Evolutionary conservation across 768 basidiomycete species (phyloP), one percentile per base, ranked within the genome.

Genomic region (Tulasnella sp.): DNA sequence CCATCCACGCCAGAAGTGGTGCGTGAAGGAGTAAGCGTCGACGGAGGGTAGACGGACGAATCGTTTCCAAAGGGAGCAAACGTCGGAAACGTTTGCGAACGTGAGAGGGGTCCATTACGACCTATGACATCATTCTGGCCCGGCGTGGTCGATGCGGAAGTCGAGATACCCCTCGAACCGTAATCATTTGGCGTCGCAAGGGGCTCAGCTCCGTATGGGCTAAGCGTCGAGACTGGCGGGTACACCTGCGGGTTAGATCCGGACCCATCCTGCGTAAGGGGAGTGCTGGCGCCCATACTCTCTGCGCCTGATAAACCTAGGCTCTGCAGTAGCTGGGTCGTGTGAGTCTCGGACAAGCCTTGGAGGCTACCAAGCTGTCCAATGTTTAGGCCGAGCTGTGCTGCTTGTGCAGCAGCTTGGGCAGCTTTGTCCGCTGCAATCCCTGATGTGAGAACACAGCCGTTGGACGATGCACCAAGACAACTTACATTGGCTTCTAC

Each of bases 401-500:
- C 60, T 2, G 60, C 62, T 21, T 63, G 57, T 7, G 86, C 88
- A 15, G 88, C 88, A 2, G 88, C 88, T 67, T 90, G 88, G 4
- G 88, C 87, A 15, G 88, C 88, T 74, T 91, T 91, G 68, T 90
- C 88, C 89, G 60, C 27, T 52, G 40, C 39, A 45, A 58, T 36
- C 4, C 25, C 15, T n/a, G 2, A 63, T 31, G 34, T 25, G 27
- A 45, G 39, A 31, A 6, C 3, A 31, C n/a, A 12, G 53, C 31
- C 60, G 29, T 32, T 41, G 29, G 6, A 7, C 27, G 36, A 48
- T 40, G 21, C 43, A 4, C 36, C 49, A 49, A 62, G 41, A 4
- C 37, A 15, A 74, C 81, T 41, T 57, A 90, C 88, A 90, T 77
- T 93, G 90, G 69, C 86, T 89, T 45, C 91, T 76, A 39, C 92